Conservation (phyloP, 371 early-diverging fungal species). For the Actinomortierella ambigua region DNA sequence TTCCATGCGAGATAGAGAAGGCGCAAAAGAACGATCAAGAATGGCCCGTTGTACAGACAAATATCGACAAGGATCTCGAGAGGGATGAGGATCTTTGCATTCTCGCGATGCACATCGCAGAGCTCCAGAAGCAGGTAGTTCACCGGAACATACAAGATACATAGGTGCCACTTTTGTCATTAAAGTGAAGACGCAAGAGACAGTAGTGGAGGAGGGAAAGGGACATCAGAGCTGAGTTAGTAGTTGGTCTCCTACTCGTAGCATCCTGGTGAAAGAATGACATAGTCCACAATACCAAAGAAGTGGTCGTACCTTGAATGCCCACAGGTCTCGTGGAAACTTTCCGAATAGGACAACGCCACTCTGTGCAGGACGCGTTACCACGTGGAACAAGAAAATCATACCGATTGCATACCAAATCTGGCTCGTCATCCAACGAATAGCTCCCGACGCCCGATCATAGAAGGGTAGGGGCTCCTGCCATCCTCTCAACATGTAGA, state of each 20-base stretch:
- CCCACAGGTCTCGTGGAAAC: constrained; percentile 34
- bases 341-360: constrained; percentile 41
- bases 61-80: constrained; percentile 40
- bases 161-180: constrained; percentile 22
- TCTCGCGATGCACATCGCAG: constrained; percentile 31
- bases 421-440: constrained; percentile 42
- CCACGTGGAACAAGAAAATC: constrained; percentile 41
- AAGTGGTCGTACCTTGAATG: constrained; percentile 21
- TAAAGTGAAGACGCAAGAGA: too few species aligned
- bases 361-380: constrained; percentile 41
- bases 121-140: constrained; percentile 32
- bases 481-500: constrained; percentile 45
- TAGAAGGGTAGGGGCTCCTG: constrained; percentile 21
- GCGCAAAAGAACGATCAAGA: constrained; percentile 24
- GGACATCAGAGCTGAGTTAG: not conserved
- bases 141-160: constrained; percentile 32
- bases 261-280: not conserved
- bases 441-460: constrained; percentile 10
- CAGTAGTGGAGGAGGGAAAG: not conserved
- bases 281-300: too few species aligned
- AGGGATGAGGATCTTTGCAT: constrained; percentile 28
- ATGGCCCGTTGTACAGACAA: constrained; percentile 33
- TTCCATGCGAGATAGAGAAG: constrained; percentile 33
- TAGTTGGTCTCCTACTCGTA: not conserved
- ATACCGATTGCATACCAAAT: constrained; percentile 43